phyloP scores from a whole-genome alignment of 2,329 filamentous ascomycete genomes.

The Aureobasidium mangrovei region DNA sequence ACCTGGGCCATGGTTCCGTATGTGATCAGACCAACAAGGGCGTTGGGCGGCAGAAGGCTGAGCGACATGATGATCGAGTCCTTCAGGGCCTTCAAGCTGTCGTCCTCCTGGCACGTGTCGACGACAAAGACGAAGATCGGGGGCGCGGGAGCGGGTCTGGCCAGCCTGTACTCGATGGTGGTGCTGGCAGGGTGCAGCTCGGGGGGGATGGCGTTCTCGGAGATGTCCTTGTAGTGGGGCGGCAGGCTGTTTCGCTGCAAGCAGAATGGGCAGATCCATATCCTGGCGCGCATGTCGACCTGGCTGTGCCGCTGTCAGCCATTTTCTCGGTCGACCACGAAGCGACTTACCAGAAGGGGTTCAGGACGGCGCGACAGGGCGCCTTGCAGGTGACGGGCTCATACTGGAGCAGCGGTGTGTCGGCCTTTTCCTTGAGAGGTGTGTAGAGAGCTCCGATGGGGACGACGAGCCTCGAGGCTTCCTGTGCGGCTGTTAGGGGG shows the following conservation, averaged over 20 bases:
- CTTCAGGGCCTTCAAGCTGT: conserved; percentile 72
- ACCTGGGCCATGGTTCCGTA: conserved; percentile 96
- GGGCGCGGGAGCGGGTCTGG: conserved; percentile 71
- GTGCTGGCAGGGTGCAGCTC: conserved; percentile 76
- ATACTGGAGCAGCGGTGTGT: conserved; percentile 83
- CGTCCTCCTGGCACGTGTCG: conserved; percentile 81
- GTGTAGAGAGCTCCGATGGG: conserved; percentile 96
- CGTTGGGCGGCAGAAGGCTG: conserved; percentile 70
- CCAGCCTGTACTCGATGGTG: conserved; percentile 81
- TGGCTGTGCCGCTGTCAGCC: conserved; percentile 45
- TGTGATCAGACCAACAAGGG: conserved; percentile 74
- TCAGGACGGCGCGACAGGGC: conserved; percentile 90
- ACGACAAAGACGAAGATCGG: conserved; percentile 84
- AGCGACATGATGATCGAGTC: conserved; percentile 82
- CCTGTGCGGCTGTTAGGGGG: conserved; percentile 43
- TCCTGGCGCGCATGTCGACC: conserved; percentile 71
- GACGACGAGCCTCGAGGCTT: conserved; percentile 88
- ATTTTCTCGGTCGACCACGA: not conserved
- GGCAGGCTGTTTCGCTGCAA: conserved; percentile 74
- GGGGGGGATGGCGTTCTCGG: conserved; percentile 69
- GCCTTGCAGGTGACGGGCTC: conserved; percentile 95
- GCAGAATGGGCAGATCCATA: conserved; percentile 88
- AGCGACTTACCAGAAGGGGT: conserved; percentile 77
- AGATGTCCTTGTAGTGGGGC: conserved; percentile 85
- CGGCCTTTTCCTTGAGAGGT: conserved; percentile 86